A percentile compares a stretch with the other conserved stretches of the same genome.
Conservation (phyloP, 2,329 filamentous ascomycete genomes). For the Phialophora tarda region DNA sequence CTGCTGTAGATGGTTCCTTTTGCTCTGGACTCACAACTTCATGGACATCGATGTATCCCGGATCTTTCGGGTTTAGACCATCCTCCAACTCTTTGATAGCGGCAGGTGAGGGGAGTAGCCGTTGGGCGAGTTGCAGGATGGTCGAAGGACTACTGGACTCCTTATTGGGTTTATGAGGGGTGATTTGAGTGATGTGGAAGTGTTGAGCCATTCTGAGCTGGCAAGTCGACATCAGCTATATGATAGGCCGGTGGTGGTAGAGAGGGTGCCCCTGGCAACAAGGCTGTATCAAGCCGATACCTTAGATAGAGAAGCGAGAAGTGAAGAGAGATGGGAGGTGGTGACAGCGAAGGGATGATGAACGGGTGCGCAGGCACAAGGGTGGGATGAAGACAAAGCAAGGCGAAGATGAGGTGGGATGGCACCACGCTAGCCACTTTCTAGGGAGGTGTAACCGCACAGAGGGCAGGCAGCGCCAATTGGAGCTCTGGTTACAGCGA, state of each 20-base stretch:
- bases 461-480: slow-evolving; percentile 11
- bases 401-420: slow-evolving; percentile 20
- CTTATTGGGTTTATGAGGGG: slow-evolving; percentile 39
- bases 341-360: slow-evolving; percentile 6
- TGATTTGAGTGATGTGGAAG: slow-evolving; percentile 39
- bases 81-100: slow-evolving; percentile 36
- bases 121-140: slow-evolving; percentile 37
- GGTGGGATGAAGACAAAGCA: slow-evolving; percentile 14
- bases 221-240: slow-evolving; percentile 42
- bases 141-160: slow-evolving; percentile 40
- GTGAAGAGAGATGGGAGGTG: slow-evolving; percentile 15
- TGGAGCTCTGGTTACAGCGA: neutral
- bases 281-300: slow-evolving; percentile 12
- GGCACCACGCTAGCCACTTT: slow-evolving; percentile 19
- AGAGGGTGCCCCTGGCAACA: slow-evolving; percentile 9
- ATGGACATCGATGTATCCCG: slow-evolving; percentile 23
- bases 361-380: slow-evolving; percentile 7
- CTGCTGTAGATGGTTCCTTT: slow-evolving; percentile 24
- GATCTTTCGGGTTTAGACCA: slow-evolving; percentile 38
- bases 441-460: slow-evolving; percentile 24
- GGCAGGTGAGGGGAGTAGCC: slow-evolving; percentile 33
- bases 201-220: slow-evolving; percentile 43
- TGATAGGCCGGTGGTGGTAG: slow-evolving; percentile 24
- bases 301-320: neutral
- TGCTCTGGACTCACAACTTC: slow-evolving; percentile 36